Evolutionary conservation across 1,284 basidiomycete genomes (phyloP).

Genomic region (Peniophora sp.): DNA sequence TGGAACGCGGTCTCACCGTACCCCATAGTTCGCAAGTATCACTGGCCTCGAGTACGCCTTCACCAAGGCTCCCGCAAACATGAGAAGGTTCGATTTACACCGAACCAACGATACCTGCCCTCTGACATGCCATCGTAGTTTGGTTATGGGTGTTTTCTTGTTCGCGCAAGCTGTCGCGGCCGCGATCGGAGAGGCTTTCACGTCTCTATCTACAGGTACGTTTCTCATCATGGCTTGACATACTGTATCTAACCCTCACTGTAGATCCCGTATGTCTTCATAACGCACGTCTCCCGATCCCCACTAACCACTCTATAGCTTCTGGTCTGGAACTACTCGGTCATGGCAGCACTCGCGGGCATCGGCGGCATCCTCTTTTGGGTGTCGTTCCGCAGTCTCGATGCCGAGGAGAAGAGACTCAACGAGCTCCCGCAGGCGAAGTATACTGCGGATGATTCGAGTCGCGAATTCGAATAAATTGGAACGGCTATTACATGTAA

Average conservation of each 20-base stretch:
- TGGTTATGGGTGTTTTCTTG: conserved; percentile 55
- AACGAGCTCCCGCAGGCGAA: conserved; percentile 32
- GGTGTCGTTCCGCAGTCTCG: conserved; percentile 50
- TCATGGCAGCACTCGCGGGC: conserved; percentile 32
- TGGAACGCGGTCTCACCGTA: too few relatives aligned
- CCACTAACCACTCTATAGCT: conserved; percentile 31
- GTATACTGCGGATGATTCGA: background rate
- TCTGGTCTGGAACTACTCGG: conserved; percentile 46
- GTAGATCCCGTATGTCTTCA: too few relatives aligned
- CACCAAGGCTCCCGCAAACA: conserved; percentile 77
- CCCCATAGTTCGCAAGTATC: conserved; percentile 59
- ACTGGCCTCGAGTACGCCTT: conserved; percentile 85
- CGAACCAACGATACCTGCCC: background rate
- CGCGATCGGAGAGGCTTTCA: conserved; percentile 62
- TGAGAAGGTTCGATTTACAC: conserved; percentile 58
- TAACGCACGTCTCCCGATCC: too few relatives aligned
- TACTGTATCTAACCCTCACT: background rate
- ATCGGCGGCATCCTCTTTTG: conserved; percentile 50
- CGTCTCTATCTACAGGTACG: conserved; percentile 10
- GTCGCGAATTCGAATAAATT: too few relatives aligned
- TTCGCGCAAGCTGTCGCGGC: conserved; percentile 63
- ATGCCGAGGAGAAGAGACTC: conserved; percentile 52
- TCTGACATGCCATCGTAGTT: background rate
- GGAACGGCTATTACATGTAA: too few relatives aligned
- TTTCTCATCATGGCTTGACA: background rate